Conservation (phyloP, 768 basidiomycete species). For the Collybia sp. region DNA sequence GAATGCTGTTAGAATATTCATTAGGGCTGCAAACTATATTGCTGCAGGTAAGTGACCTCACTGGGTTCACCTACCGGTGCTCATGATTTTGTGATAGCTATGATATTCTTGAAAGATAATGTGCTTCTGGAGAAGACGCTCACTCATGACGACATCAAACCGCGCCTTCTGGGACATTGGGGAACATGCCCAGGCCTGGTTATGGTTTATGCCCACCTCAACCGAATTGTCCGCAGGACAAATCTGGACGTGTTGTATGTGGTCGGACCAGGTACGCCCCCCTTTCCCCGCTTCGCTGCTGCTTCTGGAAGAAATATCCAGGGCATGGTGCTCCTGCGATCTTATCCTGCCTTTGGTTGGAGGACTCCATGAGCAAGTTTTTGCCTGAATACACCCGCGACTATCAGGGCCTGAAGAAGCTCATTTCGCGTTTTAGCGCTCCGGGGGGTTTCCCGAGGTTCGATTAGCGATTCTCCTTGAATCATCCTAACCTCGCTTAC, state of each 20-base stretch:
- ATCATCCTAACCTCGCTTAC: neutral
- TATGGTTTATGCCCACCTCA: conserved; percentile 70
- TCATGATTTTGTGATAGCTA: conserved; percentile 38
- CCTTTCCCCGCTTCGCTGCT: neutral
- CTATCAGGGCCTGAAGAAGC: conserved; percentile 52
- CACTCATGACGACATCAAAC: conserved; percentile 70
- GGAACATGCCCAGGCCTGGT: conserved; percentile 78
- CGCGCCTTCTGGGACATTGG: conserved; percentile 79
- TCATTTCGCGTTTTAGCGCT: conserved; percentile 71
- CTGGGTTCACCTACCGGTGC: neutral
- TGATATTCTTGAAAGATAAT: conserved; percentile 81
- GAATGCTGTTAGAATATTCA: conserved; percentile 45
- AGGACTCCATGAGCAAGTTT: conserved; percentile 63
- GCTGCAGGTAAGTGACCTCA: conserved; percentile 47
- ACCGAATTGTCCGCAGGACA: conserved; percentile 55
- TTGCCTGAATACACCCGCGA: conserved; percentile 56
- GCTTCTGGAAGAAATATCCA: conserved; percentile 10
- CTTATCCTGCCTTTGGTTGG: conserved; percentile 83
- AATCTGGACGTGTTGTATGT: conserved; percentile 67
- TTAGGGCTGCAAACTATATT: conserved; percentile 64
- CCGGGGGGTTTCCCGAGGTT: conserved; percentile 84
- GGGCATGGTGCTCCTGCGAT: conserved; percentile 87
- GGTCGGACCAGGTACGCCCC: conserved; percentile 61
- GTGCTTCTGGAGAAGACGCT: conserved; percentile 59
- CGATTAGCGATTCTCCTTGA: conserved; percentile 12